Evolutionary conservation across 108 stramenopile species (phyloP).

Genomic region (Discostella pseudostelligera): DNA sequence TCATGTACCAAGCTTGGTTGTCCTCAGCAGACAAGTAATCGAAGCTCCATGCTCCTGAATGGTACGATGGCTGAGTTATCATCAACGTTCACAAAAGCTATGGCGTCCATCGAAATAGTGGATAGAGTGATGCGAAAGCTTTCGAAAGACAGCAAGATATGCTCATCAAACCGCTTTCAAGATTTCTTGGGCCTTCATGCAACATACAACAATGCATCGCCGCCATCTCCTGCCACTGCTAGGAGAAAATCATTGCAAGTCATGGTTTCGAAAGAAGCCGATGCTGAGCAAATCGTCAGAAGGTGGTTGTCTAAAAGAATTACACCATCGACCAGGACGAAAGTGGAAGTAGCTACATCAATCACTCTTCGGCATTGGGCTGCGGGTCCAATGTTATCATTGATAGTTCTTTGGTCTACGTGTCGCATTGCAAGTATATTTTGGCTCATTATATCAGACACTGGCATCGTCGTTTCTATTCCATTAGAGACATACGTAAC

Average conservation of each 20-base stretch:
- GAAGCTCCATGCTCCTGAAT: background rate
- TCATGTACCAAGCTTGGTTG: background rate
- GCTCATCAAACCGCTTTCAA: slow-evolving; percentile 34
- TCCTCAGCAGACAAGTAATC: background rate
- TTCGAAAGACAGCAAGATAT: slow-evolving; percentile 30
- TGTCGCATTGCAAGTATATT: slow-evolving; percentile 14
- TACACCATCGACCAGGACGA: slow-evolving; percentile 5
- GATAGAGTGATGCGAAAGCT: slow-evolving; percentile 36
- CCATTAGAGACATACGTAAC: slow-evolving; percentile 34
- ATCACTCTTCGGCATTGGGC: slow-evolving; percentile 30
- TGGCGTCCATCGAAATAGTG: slow-evolving; percentile 12
- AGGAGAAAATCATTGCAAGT: background rate
- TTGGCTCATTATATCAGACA: slow-evolving; percentile 19
- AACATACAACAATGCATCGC: background rate
- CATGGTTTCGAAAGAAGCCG: slow-evolving; percentile 6
- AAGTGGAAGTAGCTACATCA: slow-evolving; percentile 9
- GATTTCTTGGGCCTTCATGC: slow-evolving; percentile 28
- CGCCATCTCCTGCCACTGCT: background rate
- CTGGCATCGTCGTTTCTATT: slow-evolving; percentile 12
- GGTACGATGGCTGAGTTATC: slow-evolving; percentile 21
- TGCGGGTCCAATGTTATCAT: slow-evolving; percentile 24
- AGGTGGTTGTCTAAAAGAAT: slow-evolving; percentile 24
- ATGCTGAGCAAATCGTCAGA: slow-evolving; percentile 25
- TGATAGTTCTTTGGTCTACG: slow-evolving; percentile 16
- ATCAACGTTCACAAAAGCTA: slow-evolving; percentile 2